Conservation (phyloP, 2,329 filamentous ascomycete genomes). For the Aspergillus chevalieri region DNA sequence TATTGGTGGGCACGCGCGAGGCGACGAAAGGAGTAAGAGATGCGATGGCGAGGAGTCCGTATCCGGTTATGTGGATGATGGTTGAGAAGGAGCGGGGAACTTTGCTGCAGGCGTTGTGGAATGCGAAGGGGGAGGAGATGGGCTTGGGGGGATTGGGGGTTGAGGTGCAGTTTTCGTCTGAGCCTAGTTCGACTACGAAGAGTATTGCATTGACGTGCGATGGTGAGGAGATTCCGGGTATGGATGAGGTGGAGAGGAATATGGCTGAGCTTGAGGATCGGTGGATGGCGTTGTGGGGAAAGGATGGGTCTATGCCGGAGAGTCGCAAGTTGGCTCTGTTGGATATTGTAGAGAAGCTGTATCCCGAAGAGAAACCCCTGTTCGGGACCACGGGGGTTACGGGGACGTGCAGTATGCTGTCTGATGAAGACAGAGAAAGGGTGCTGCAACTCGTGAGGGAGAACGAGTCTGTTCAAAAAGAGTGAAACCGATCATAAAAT, state of each 20-base stretch:
- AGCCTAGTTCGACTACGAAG: conserved; percentile 6
- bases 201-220: conserved; percentile 31
- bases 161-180: conserved; percentile 27
- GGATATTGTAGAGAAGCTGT: conserved; percentile 21
- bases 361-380: conserved; percentile 20
- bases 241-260: conserved; percentile 25
- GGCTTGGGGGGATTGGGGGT: conserved; percentile 35
- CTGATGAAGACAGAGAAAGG: conserved; percentile 14
- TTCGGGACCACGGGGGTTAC: conserved; percentile 1
- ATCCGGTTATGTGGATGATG: conserved; percentile 63
- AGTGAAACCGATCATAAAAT: background rate
- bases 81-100: conserved; percentile 29
- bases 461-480: too few species aligned
- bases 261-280: conserved; percentile 17
- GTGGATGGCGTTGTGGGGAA: conserved; percentile 27
- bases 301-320: conserved; percentile 8
- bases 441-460: conserved; percentile 14
- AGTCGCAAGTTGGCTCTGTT: conserved; percentile 18
- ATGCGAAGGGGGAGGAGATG: conserved; percentile 32
- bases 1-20: conserved; percentile 62
- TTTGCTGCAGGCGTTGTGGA: conserved; percentile 42
- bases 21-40: conserved; percentile 75
- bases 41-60: conserved; percentile 59
- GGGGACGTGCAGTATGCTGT: conserved; percentile 10
- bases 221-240: conserved; percentile 26